phyloP scores from a whole-genome alignment of 2,329 filamentous ascomycete genomes.

The Talaromyces sp. region DNA sequence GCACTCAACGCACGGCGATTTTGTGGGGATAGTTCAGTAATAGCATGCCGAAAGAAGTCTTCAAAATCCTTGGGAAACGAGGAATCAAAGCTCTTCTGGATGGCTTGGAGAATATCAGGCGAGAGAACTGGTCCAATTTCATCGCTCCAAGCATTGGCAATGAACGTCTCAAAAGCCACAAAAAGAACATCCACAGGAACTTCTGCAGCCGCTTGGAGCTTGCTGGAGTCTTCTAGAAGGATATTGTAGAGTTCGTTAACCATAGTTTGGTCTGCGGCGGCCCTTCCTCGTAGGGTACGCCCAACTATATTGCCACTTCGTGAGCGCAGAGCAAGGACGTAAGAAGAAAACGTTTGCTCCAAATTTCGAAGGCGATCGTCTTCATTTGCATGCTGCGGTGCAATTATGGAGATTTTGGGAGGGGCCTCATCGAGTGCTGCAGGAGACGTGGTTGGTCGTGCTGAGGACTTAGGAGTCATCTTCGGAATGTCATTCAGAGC shows the following conservation, averaged over 20 bases:
- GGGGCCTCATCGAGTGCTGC: constrained; percentile 22
- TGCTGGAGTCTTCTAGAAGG: constrained; percentile 75
- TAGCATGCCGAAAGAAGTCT: constrained; percentile 50
- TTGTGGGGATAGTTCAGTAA: constrained; percentile 51
- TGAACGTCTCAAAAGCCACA: constrained; percentile 87
- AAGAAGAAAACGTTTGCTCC: constrained; percentile 80
- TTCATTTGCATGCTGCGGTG: constrained; percentile 49
- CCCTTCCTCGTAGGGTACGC: constrained; percentile 65
- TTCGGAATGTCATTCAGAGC: constrained; percentile 40
- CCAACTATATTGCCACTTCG: constrained; percentile 84
- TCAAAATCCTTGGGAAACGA: constrained; percentile 46
- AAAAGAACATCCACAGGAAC: constrained; percentile 79
- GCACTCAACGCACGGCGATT: constrained; percentile 72
- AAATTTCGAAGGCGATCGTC: constrained; percentile 65
- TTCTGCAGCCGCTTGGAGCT: constrained; percentile 69
- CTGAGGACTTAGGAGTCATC: constrained; percentile 33
- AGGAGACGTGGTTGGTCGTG: constrained; percentile 40
- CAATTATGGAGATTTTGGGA: constrained; percentile 46
- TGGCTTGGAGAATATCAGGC: constrained; percentile 60
- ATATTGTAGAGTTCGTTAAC: constrained; percentile 90
- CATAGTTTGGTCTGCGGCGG: constrained; percentile 65
- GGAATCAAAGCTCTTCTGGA: constrained; percentile 54
- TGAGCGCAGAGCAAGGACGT: constrained; percentile 73
- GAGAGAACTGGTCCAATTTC: constrained; percentile 82
- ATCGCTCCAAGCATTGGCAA: constrained; percentile 80